These are phyloP conservation scores for Phytophthora crassamura DNA, from an alignment of 352 stramenopile species.

Conservation along the genomic window DNA sequence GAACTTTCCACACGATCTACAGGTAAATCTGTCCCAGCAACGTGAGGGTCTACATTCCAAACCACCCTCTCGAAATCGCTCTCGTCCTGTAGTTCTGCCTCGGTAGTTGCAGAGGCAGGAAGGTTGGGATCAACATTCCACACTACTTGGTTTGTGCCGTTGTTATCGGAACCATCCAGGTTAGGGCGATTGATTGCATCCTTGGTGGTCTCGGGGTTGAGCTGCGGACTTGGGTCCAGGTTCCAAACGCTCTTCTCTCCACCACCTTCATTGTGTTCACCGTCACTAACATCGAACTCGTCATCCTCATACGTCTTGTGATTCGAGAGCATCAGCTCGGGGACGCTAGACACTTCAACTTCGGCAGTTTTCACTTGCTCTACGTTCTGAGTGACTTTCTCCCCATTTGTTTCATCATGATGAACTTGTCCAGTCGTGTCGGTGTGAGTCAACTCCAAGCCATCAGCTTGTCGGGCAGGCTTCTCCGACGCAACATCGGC, in stretches of 20 bases:
- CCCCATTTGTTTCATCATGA: no score
- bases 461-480: not conserved
- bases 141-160: not conserved
- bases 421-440: not conserved
- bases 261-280: not conserved
- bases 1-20: not conserved
- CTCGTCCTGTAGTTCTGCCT: not conserved
- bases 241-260: constrained; percentile 22
- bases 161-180: not conserved
- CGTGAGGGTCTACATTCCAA: constrained; percentile 29
- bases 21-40: not conserved
- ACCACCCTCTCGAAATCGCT: not conserved
- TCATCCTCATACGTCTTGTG: constrained; percentile 42
- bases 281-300: constrained; percentile 36
- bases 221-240: constrained; percentile 14
- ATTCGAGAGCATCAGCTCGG: not conserved
- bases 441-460: not conserved
- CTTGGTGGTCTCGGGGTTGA: not conserved
- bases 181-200: not conserved
- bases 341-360: not conserved
- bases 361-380: not conserved
- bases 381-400: no score
- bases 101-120: not conserved
- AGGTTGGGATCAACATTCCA: constrained; percentile 26
- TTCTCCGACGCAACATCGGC: not conserved